phyloP scores from a whole-genome alignment of 148 eudicot species.

The Amaranthus hypochondriacus region DNA sequence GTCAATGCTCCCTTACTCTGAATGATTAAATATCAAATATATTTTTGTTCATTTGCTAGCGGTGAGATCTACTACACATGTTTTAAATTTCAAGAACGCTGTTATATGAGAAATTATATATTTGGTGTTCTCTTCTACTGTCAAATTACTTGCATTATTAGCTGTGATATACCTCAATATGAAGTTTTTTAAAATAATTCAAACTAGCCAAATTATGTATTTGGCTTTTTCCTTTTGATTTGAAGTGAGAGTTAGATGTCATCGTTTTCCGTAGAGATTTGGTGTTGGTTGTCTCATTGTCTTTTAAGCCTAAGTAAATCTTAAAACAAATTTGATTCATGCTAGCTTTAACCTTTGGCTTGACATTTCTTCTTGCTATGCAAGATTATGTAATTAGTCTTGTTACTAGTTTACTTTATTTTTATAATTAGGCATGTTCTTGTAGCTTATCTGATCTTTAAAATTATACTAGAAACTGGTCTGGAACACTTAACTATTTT shows the following conservation, averaged over 20 bases:
- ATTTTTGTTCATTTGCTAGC: too few species aligned
- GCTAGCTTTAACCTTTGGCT: not conserved
- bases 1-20: too few species aligned
- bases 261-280: not conserved
- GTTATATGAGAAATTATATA: not conserved
- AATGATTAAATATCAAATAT: too few species aligned
- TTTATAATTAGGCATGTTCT: not conserved
- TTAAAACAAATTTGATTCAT: not conserved
- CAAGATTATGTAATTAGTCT: too few species aligned
- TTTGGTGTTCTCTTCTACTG: not conserved
- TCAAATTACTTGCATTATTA: not conserved
- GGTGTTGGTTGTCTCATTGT: not conserved
- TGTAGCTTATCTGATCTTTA: not conserved
- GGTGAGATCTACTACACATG: too few species aligned
- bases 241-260: too few species aligned
- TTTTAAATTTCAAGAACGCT: too few species aligned
- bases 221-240: too few species aligned
- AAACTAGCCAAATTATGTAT: too few species aligned
- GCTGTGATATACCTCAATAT: not conserved
- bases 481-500: conserved; percentile 2
- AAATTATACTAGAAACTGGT: not conserved
- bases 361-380: too few species aligned
- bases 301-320: not conserved
- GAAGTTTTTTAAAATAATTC: too few species aligned
- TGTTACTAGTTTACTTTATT: not conserved